A percentile compares a stretch with the other conserved stretches of the same genome.
phyloP scores from a whole-genome alignment of 768 basidiomycete genomes.

The Daedaleopsis sinensis region DNA sequence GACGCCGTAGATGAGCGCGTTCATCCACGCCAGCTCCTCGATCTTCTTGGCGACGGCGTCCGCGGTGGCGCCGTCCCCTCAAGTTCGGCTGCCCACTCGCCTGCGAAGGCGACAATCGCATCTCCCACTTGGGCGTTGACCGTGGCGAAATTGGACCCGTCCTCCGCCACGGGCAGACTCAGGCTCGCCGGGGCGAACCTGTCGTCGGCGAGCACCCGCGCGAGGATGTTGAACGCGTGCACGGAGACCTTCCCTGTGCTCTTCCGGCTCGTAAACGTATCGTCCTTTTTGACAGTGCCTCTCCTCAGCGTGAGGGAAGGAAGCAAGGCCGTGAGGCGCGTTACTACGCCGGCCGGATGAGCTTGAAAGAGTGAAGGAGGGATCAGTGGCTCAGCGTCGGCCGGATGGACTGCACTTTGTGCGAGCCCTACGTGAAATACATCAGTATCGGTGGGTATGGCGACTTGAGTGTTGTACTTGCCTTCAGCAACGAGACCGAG shows the following conservation, averaged over 20 bases:
- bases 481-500: constrained; percentile 67
- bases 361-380: constrained; percentile 29
- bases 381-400: constrained; percentile 39
- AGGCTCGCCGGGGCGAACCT: constrained; percentile 24
- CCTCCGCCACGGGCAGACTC: constrained; percentile 4
- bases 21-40: constrained; percentile 64
- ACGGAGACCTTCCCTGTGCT: constrained; percentile 17
- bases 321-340: constrained; percentile 7
- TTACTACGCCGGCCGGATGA: neutral
- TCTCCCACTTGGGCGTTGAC: constrained; percentile 19
- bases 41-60: constrained; percentile 49
- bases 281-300: neutral
- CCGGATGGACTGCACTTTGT: constrained; percentile 50
- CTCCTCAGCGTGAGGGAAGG: constrained; percentile 10
- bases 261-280: neutral
- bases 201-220: constrained; percentile 55
- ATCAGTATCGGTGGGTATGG: neutral
- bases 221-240: constrained; percentile 56
- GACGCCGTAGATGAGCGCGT: constrained; percentile 56
- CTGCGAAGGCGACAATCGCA: constrained; percentile 19
- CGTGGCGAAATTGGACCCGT: constrained; percentile 6
- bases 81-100: constrained; percentile 25
- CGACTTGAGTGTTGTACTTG: constrained; percentile 21
- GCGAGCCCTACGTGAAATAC: constrained; percentile 47
- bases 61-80: constrained; percentile 9